Evolutionary conservation across 768 basidiomycete species (phyloP), one percentile per base, ranked within the genome.

Genomic region (Pulveroboletus frians): DNA sequence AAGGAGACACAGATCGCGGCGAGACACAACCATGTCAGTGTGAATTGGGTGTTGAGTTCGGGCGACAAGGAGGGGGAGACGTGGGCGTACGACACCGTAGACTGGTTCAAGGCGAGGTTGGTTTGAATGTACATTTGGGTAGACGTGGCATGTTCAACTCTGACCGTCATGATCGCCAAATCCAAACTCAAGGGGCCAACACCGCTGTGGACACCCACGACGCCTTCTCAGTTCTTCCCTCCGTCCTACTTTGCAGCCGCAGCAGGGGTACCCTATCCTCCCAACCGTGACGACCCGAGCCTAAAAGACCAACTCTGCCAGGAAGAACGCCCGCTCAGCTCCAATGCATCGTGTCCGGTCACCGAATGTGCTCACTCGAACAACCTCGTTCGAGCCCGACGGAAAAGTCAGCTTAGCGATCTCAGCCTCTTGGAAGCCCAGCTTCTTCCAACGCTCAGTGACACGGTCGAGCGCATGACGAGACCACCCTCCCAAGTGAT

Each of bases 381-480:
- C 43, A 42, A 34, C 14, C 36, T 32, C 9, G 36, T 18, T 39
- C 59, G 56, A 27, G 21, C 44, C 4, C 57, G 58, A 31, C 70
- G 70, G 20, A 62, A 56, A 48, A 79, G 75, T 53, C 70, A 77
- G 45, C 65, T 79, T 15, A 71, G 67, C 10, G 79, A 79, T 44
- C 66, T 86, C 4, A 79, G 82, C 6, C 69, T 81, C 23, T 62
- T 86, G 27, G 85, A 89, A 53, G 70, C 78, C 0, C 78, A 84
- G 23, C 71, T 88, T 4, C 64, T 88, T 32, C 86, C 86, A 9
- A 83, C 84, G 15, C 70, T 89, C 31, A 74, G 79, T 36, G 85
- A 88, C 48, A 89, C 86, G 0, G 76, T 89, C 32, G 77, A 83
- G 56, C 77, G 79, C 39, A 89, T 88, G 86, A 88, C 86, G 3